Conservation (phyloP, 2,329 filamentous ascomycete genomes). For the Trichoderma citrinoviride region DNA sequence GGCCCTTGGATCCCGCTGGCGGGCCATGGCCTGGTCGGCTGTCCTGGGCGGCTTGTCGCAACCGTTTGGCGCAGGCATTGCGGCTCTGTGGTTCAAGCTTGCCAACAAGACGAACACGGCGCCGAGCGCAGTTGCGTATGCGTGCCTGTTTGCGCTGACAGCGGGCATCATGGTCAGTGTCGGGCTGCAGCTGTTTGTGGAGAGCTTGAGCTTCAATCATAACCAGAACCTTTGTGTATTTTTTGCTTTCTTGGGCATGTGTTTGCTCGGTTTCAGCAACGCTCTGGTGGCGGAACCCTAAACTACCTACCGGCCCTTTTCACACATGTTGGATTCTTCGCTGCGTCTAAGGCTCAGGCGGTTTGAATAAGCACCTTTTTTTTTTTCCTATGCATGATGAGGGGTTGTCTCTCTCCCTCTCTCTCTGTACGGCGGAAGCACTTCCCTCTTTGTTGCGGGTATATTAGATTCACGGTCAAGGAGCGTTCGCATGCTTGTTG, state of each 20-base stretch:
- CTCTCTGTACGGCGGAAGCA: background rate
- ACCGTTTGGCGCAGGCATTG: slow-evolving; percentile 79
- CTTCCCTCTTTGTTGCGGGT: background rate
- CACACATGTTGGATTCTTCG: background rate
- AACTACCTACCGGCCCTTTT: background rate
- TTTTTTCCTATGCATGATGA: background rate
- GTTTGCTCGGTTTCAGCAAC: slow-evolving; percentile 77
- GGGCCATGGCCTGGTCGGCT: slow-evolving; percentile 81
- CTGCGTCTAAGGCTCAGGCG: background rate
- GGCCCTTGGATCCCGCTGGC: slow-evolving; percentile 74
- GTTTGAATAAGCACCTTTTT: background rate
- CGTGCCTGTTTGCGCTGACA: slow-evolving; percentile 81
- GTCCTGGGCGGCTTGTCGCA: slow-evolving; percentile 84
- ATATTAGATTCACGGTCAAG: slow-evolving; percentile 24
- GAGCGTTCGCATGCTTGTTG: slow-evolving; percentile 29
- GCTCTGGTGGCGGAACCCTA: slow-evolving; percentile 67
- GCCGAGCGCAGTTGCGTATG: slow-evolving; percentile 63
- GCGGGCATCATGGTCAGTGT: slow-evolving; percentile 96
- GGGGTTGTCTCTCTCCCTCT: background rate
- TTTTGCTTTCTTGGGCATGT: slow-evolving; percentile 85
- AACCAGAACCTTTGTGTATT: slow-evolving; percentile 72
- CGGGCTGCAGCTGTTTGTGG: slow-evolving; percentile 81
- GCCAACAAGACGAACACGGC: slow-evolving; percentile 52
- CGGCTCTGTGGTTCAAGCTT: slow-evolving; percentile 80
- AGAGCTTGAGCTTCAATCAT: slow-evolving; percentile 80